Evolutionary conservation across 768 basidiomycete genomes (phyloP), one percentile per base, ranked within the genome.

Genomic region (Coprinellus micaceus): DNA sequence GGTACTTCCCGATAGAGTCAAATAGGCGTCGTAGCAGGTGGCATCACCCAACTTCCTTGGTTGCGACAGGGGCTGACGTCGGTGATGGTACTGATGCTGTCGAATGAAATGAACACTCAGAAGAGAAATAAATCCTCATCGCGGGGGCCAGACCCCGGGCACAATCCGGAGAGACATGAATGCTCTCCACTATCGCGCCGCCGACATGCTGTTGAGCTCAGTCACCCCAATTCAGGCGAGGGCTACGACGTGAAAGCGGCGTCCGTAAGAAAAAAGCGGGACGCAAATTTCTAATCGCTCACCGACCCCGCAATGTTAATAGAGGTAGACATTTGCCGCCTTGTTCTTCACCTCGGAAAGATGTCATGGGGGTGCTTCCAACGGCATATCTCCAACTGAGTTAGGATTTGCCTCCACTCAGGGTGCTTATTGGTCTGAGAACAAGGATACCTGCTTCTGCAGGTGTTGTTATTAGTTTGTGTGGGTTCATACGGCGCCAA

Each of bases 271-370:
- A 46, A 46, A 21, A 24, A 46, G 19, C 19, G 24, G 22, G n/a
- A 13, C 44, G 13, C 11, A 17, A 28, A 49, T 29, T 1, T 49
- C 15, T 5, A 11, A 21, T 28, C 4, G 2, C 47, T 49, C 47
- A 49, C 47, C 47, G 47, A 49, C 47, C 47, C 47, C 47, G 47
- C 10, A 30, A 49, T 49, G 47, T 49, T 49, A 49, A 49, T 49
- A 17, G 47, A 49, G 19, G 11, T 49, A 49, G 47, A 49, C 47
- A 49, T 49, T 49, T 30, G 47, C 30, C 50, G 50, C 36, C 33
- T 52, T n/a, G 22, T 12, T 50, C n/a, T 52, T 39, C 50, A 40
- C 50, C 50, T 52, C 50, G 50, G 50, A 52, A 52, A 37, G 47
- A 49, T 28, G 47, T 26, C 50, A 11, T 26, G 47, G 17, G 29